Base-by-base conservation (phyloP, 2,329 filamentous ascomycete species). In the Cryphonectria nitschkei region DNA sequence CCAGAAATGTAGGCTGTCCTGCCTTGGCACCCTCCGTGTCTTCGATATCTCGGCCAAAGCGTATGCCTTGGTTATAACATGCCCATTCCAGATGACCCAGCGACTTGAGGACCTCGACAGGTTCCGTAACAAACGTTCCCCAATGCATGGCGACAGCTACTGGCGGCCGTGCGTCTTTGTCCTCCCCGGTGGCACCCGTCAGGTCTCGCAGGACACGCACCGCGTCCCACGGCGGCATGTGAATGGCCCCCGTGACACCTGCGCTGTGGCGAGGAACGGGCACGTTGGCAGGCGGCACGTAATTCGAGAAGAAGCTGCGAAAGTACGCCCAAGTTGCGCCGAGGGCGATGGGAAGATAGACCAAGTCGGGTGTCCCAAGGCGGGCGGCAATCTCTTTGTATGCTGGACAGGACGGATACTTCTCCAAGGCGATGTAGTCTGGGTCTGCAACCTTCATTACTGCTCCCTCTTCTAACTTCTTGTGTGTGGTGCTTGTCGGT, bases 151-250 rank as follows among this genome's bases (percentile, higher is more conserved):
- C 76, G 19, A 77, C 69, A 5, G 76, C 75, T 7, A 77, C 71
- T 9, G 72, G 70, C n/a, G 41, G 63, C 7, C 46, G 22, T 1
- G 26, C 58, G 32, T 26, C 14, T 1, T 3, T 13, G 16, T 58
- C 50, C 58, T 37, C 46, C 46, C 46, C 46, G 16, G 46, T 22
- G 4, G 34, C 50, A 1, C 41, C 65, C 32, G 72, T 71, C 74
- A 77, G 74, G 26, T 74, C 68, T 29, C 65, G 74, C n/a, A 77
- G 34, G 3, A 77, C 75, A 16, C 68, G 68, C 19, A 77, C 76
- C 5, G 76, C 76, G 70, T 77, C 76, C 76, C 76, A 77, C 11
- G 76, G 72, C n/a, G 76, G 75, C 76, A 77, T 75, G 61, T 77
- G 76, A 13, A 74, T 75, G 3, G 74, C 75, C 2, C 68, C 76